Evolutionary conservation across 352 stramenopile species (phyloP).

Genomic region (Pythium sp.): DNA sequence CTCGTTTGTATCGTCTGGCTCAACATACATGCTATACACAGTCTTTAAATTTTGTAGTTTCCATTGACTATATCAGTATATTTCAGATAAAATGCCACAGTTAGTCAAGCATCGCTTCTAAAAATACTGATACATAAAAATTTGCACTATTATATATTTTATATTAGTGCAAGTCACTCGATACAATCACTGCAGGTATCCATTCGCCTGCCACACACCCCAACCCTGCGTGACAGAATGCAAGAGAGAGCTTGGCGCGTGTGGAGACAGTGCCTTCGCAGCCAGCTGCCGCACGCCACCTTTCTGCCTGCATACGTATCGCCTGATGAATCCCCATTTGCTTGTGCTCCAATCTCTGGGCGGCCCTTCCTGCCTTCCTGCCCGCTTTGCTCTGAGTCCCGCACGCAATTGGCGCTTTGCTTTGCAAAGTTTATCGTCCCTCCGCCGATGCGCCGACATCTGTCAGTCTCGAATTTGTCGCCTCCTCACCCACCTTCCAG

Average conservation of each 20-base stretch:
- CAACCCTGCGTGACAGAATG: background rate
- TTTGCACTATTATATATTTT: no score
- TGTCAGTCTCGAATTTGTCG: conserved; percentile 7
- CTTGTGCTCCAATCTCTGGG: background rate
- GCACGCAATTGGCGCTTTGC: conserved; percentile 1
- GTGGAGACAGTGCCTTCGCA: background rate
- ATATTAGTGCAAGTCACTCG: no score
- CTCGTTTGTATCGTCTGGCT: background rate
- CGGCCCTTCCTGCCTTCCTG: background rate
- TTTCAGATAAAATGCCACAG: background rate
- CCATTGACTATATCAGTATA: background rate
- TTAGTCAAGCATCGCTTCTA: no score
- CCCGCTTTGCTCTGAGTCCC: background rate
- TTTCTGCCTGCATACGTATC: background rate
- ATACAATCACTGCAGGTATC: no score
- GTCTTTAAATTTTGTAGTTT: no score
- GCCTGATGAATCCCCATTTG: background rate
- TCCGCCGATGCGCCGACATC: background rate
- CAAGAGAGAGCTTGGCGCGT: background rate
- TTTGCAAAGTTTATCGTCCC: background rate
- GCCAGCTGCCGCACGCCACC: background rate
- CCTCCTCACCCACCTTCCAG: background rate
- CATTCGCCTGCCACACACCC: no score
- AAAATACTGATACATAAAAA: no score
- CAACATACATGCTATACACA: background rate